Evolutionary conservation across 2,329 filamentous ascomycete species (phyloP), one percentile per base, ranked within the genome.

Genomic region (Ophiosphaerella korrae): DNA sequence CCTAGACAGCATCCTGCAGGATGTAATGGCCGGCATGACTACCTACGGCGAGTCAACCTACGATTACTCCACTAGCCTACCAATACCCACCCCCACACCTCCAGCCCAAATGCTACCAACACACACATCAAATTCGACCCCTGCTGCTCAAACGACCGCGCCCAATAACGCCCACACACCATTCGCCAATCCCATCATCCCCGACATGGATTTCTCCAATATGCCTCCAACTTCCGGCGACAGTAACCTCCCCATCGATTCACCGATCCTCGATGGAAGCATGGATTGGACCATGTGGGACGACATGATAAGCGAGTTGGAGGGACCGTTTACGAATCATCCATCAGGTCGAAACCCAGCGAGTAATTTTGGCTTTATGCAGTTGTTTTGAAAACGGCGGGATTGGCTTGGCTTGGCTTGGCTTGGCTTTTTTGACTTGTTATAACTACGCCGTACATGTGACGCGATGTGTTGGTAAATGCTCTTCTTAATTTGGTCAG

Each of bases 241-340:
- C n/a, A 54, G 47, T 13, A 55, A 56, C 16, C 57, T 40, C 26
- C 47, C 42, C 35, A 43, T 47, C 12, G 61, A 63, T 7, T 62
- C 60, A 2, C 62, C 60, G 0, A 67, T 76, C 55, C 75, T 76
- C 18, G 70, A 71, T 5, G 71, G 68, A 1, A 70, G 66, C 11
- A 75, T 80, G 55, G 75, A 80, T 43, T 81, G 78, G 78, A 71
- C 77, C 35, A 74, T 70, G 33, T 80, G 77, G 75, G 78, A 80
- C 38, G 75, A 79, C 55, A 68, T 81, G 50, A 77, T 80, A 2
- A 64, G 66, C 23, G 74, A 80, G 48, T 80, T 75, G 58, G 75
- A 79, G n/a, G 66, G 73, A 4, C 51, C 56, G 21, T 6, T 32
- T 2, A 31, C 37, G 7, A 61, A 57, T 43, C 26, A 9, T 4